A percentile compares a stretch with the other conserved stretches of the same genome.
Conservation (phyloP, 345 rosid species). For the Carallia pectinifolia region DNA sequence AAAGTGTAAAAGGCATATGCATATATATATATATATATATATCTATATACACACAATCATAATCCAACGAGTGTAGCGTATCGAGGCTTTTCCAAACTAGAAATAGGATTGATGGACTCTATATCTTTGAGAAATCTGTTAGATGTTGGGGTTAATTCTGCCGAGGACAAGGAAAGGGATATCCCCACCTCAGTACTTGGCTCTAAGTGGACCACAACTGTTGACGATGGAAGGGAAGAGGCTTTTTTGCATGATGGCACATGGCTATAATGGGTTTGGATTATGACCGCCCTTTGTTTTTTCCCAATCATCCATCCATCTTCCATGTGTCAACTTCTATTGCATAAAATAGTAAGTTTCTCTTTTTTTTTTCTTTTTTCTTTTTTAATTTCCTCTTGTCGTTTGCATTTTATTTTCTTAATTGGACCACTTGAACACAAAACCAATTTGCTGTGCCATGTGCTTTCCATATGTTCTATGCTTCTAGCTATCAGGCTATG, state of each 20-base stretch:
- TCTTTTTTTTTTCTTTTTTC: neutral
- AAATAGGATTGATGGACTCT: neutral
- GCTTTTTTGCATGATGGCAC: conserved; percentile 9
- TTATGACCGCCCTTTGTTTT: neutral
- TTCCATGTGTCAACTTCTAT: neutral
- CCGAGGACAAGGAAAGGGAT: neutral
- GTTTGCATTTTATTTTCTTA: neutral
- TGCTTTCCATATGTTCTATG: no score
- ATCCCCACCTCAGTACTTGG: conserved; percentile 1
- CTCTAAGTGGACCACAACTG: conserved; percentile 19
- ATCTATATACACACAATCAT: no score
- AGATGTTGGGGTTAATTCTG: conserved; percentile 11
- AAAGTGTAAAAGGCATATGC: no score
- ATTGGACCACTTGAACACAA: neutral
- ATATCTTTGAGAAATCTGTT: neutral
- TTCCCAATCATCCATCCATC: neutral
- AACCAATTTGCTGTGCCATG: neutral
- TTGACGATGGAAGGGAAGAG: neutral
- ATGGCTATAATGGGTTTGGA: conserved; percentile 19
- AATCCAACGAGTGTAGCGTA: neutral
- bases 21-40: no score
- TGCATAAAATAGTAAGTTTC: neutral
- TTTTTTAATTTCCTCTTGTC: neutral
- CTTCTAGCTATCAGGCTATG: no score
- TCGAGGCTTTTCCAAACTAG: neutral